Percentiles rank a stretch among this genome's conserved stretches.
These are phyloP conservation scores for Diplodia mutila DNA, from an alignment of 2,329 filamentous ascomycete genomes.

Conservation along the genomic window DNA sequence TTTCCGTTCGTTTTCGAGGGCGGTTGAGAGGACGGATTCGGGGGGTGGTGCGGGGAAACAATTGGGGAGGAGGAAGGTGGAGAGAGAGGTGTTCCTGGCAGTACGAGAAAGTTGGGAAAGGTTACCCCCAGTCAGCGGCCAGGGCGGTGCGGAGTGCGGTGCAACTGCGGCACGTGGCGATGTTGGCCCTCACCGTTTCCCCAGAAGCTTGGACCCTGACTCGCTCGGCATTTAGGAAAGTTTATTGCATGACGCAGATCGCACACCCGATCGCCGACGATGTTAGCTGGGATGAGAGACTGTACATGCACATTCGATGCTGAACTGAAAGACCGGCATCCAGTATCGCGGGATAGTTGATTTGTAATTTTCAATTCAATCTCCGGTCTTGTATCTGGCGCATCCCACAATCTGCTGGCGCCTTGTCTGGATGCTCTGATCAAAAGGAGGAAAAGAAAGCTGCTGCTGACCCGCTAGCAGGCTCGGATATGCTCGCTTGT, in stretches of 20 bases:
- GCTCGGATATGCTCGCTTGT: not conserved
- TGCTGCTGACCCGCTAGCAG: too few species aligned
- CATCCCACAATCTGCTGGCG: not conserved
- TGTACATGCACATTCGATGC: too few species aligned
- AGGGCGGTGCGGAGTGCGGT: slow-evolving; percentile 5
- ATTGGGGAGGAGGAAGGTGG: not conserved
- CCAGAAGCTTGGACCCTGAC: slow-evolving; percentile 13
- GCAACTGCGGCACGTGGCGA: slow-evolving; percentile 2
- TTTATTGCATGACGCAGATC: not conserved
- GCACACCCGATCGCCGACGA: not conserved
- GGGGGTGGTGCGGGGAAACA: not conserved
- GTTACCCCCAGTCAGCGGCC: slow-evolving; percentile 4
- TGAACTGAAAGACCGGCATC: not conserved
- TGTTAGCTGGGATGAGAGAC: not conserved
- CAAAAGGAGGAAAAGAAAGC: not conserved
- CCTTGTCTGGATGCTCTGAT: not conserved
- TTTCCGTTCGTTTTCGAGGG: not conserved
- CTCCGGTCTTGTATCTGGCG: not conserved
- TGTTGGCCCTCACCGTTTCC: not conserved
- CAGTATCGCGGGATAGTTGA: not conserved
- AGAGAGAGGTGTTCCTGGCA: not conserved
- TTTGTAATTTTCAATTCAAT: not conserved
- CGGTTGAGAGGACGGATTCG: not conserved
- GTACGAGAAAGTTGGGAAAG: not conserved
- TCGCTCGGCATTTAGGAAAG: not conserved